These are phyloP conservation scores for Phanerochaete carnosa DNA, from an alignment of 768 basidiomycete species.

Conservation along the genomic window DNA sequence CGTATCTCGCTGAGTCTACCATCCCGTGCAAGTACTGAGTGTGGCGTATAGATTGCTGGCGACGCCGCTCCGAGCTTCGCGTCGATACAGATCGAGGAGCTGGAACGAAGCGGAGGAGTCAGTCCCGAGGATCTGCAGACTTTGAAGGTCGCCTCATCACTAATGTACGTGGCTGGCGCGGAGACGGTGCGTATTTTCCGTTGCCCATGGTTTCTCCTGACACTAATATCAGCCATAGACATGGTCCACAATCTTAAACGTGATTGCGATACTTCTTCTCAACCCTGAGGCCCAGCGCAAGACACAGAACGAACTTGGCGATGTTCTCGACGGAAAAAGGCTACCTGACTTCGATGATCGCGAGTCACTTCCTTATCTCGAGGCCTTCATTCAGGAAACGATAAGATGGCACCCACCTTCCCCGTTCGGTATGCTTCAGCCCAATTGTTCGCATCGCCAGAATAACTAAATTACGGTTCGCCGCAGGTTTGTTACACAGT, in stretches of 20 bases:
- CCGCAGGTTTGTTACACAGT: constrained; percentile 35
- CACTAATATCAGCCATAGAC: background rate
- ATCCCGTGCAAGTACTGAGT: background rate
- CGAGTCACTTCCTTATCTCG: background rate
- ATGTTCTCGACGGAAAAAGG: background rate
- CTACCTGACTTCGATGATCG: background rate
- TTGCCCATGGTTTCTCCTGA: no score
- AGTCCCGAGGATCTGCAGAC: background rate
- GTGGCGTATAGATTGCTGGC: background rate
- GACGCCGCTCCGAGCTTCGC: background rate
- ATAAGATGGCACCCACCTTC: background rate
- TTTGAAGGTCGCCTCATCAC: background rate
- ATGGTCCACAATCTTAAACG: background rate
- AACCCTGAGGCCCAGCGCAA: background rate
- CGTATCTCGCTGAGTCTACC: background rate
- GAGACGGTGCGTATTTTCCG: background rate
- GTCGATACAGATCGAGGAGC: background rate
- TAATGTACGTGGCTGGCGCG: background rate
- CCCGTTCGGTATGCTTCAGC: constrained; percentile 17
- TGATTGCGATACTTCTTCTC: background rate
- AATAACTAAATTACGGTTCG: no score
- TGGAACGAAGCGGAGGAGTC: background rate
- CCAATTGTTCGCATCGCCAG: no score
- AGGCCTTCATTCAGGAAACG: background rate
- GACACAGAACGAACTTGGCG: background rate